These are phyloP conservation scores for Trametes pubescens DNA, from an alignment of 1,284 basidiomycete species.

Conservation along the genomic window DNA sequence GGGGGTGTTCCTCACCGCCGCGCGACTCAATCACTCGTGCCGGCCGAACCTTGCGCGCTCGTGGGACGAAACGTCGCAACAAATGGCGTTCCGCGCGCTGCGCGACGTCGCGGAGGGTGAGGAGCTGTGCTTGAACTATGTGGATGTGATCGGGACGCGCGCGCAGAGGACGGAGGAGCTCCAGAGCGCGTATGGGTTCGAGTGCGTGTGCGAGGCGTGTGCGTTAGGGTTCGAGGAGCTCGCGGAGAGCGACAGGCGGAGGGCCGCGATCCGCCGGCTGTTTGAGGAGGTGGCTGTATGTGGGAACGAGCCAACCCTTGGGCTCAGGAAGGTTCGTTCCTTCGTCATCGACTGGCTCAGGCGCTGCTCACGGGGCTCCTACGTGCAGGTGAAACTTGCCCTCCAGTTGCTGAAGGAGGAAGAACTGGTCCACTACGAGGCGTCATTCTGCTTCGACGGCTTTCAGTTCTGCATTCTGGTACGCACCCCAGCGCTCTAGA, in stretches of 20 bases:
- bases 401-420: constrained; percentile 35
- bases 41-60: constrained; percentile 34
- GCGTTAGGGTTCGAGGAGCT: constrained; percentile 27
- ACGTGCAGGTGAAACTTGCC: constrained; percentile 33
- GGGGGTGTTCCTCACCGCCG: constrained; percentile 37
- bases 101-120: constrained; percentile 55
- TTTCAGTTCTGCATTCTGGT: constrained; percentile 39
- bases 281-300: constrained; percentile 35
- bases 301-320: constrained; percentile 35
- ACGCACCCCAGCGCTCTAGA: neutral
- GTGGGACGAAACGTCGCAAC: constrained; percentile 32
- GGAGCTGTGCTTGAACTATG: constrained; percentile 67
- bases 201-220: constrained; percentile 57
- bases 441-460: constrained; percentile 38
- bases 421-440: constrained; percentile 33
- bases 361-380: neutral
- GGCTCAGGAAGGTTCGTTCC: constrained; percentile 34
- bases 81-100: constrained; percentile 35
- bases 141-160: constrained; percentile 47
- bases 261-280: constrained; percentile 30
- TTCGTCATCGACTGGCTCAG: neutral
- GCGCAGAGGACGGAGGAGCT: constrained; percentile 50
- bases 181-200: constrained; percentile 60
- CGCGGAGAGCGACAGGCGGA: constrained; percentile 33
- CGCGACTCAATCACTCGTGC: constrained; percentile 40